Evolutionary conservation across 345 rosid genomes (phyloP).

Genomic region (Lepidium didymum): DNA sequence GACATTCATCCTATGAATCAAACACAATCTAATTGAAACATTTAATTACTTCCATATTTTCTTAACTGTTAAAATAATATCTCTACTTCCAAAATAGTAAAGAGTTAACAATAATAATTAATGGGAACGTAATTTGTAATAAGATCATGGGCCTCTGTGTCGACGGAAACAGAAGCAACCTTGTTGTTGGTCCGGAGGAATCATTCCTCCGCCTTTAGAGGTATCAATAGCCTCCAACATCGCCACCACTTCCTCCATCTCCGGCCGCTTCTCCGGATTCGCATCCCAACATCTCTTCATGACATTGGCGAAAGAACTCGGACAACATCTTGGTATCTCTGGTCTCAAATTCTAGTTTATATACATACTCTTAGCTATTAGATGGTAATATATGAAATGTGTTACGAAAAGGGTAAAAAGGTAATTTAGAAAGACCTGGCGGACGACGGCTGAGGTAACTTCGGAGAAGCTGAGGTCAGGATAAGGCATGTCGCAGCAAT

Average conservation of each 20-base stretch:
- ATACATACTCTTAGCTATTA: too few species aligned
- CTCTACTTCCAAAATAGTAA: neutral
- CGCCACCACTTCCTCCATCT: slow-evolving; percentile 87
- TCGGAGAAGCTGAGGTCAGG: slow-evolving; percentile 97
- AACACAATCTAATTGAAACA: slow-evolving; percentile 7
- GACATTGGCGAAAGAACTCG: slow-evolving; percentile 73
- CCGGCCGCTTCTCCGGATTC: slow-evolving; percentile 85
- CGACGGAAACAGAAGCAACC: slow-evolving; percentile 82
- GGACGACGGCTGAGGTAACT: slow-evolving; percentile 93
- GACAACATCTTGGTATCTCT: slow-evolving; percentile 97
- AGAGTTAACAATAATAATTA: neutral
- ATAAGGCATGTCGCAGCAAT: slow-evolving; percentile 99
- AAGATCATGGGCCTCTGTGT: slow-evolving; percentile 60
- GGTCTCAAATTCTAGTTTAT: slow-evolving; percentile 72
- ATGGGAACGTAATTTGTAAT: neutral
- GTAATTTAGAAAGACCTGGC: slow-evolving; percentile 48
- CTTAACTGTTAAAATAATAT: neutral
- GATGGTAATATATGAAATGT: neutral
- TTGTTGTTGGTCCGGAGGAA: slow-evolving; percentile 73
- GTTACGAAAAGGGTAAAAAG: neutral
- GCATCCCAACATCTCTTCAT: slow-evolving; percentile 99
- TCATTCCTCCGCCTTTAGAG: slow-evolving; percentile 94
- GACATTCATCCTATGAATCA: too few species aligned
- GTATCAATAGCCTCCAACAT: slow-evolving; percentile 89
- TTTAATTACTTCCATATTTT: neutral